These are phyloP conservation scores for Ceratocystis cacaofunesta DNA, from an alignment of 2,329 filamentous ascomycete genomes.

Conservation along the genomic window DNA sequence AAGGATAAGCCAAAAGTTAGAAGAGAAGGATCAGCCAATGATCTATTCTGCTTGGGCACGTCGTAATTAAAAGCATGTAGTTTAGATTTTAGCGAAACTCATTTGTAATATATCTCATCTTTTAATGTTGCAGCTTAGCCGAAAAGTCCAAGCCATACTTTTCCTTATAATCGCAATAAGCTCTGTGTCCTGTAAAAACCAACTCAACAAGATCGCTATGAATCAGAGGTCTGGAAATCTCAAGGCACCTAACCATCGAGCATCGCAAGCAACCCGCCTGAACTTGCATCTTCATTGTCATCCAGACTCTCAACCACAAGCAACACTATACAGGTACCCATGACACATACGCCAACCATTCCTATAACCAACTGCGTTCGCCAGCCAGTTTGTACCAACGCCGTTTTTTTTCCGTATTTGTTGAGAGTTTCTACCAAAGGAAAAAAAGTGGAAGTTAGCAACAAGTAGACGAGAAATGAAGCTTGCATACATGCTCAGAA, in stretches of 20 bases:
- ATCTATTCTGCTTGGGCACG: slow-evolving; percentile 47
- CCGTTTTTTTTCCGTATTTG: slow-evolving; percentile 62
- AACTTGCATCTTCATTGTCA: slow-evolving; percentile 3
- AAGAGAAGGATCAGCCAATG: slow-evolving; percentile 31
- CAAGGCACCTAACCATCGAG: slow-evolving; percentile 1
- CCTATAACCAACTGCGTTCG: slow-evolving; percentile 66
- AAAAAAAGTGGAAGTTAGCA: slow-evolving; percentile 6
- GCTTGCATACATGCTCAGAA: neutral
- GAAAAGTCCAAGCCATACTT: neutral
- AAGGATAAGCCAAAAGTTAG: slow-evolving; percentile 20
- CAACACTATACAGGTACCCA: slow-evolving; percentile 50
- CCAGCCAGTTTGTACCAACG: slow-evolving; percentile 85
- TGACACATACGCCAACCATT: slow-evolving; percentile 45
- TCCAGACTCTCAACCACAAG: slow-evolving; percentile 34
- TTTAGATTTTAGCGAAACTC: neutral
- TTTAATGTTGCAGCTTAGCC: neutral
- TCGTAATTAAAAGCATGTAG: neutral
- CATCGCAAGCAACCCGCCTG: slow-evolving; percentile 8
- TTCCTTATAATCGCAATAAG: neutral
- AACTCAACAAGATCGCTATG: neutral
- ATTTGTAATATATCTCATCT: neutral
- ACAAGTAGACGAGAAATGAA: neutral
- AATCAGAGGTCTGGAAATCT: neutral
- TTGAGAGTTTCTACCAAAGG: slow-evolving; percentile 45
- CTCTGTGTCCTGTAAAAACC: neutral